Base-by-base conservation (phyloP, 805 yeast genomes). In the Cyberlindnera euphorbiiphila region DNA sequence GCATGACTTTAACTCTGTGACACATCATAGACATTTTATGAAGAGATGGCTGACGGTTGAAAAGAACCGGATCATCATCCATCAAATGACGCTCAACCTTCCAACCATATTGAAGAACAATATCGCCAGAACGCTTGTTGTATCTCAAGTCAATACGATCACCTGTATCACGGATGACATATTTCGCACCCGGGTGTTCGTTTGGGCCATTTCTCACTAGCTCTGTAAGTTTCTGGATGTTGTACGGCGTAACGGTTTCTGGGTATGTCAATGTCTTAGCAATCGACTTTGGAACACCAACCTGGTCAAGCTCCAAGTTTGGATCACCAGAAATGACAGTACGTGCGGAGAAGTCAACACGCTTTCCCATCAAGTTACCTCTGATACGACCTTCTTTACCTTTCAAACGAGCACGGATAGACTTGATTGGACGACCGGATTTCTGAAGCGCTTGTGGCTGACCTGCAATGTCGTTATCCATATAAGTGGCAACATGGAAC, bases 1-100 rank as follows among this genome's bases (percentile, higher is more conserved):
- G 99, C 96, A 93, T 88, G 32, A 93, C 98, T 60, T 85, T 88
- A 25, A 93, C 98, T 66, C 96, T 77, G 62, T 93, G 99, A 13
- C 96, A 95, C 98, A 93, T 93, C 98, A 93, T 93, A 38, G 98
- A 91, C 98, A 93, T 93, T 64, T 94, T 93, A 69, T 93, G 99
- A 63, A 93, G 73, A 31, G 98, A 93, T 34, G 99, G 99, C 70
- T 93, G 99, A 73, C 99, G 95, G 63, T 93, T 93, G 73, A 93
- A 93, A 54, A 93, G 73, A 23, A 93, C 98, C 4, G 98, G 98
- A 61, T 93, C 99, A 55, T 88, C 78, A 63, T 93, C 99, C 85
- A 88, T 87, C 53, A 93, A 74, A 62, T 93, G 99, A 62, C 99
- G 87, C 63, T 93, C 98, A 43, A 93, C 98, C 62, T 86, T 88